A percentile compares a stretch with the other conserved stretches of the same genome.
Conservation (phyloP, 192 early-diverging fungal genomes). For the Coemansia sp. region DNA sequence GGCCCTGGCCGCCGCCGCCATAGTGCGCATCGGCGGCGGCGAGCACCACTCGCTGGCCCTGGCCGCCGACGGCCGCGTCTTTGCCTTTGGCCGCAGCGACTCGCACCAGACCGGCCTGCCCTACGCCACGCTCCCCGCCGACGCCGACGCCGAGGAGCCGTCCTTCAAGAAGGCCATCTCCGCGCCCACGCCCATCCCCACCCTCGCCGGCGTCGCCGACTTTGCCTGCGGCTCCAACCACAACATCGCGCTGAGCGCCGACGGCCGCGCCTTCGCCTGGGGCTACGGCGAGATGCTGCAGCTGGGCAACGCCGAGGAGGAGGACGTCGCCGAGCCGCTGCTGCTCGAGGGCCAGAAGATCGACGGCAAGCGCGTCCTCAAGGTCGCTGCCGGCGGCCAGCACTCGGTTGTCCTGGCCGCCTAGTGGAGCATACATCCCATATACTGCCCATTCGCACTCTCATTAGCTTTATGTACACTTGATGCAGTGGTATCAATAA, state of each 20-base stretch:
- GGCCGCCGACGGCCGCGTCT: slow-evolving; percentile 68
- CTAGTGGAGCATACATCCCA: neutral
- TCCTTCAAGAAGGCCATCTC: slow-evolving; percentile 60
- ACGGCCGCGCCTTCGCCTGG: slow-evolving; percentile 76
- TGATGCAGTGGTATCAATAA: too few relatives aligned
- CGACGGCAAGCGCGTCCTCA: slow-evolving; percentile 60
- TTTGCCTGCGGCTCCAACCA: slow-evolving; percentile 66
- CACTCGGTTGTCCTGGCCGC: slow-evolving; percentile 50
- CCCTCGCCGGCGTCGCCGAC: slow-evolving; percentile 39
- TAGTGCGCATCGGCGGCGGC: slow-evolving; percentile 71
- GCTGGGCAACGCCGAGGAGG: slow-evolving; percentile 74
- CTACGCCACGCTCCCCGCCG: slow-evolving; percentile 37
- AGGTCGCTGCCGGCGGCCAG: slow-evolving; percentile 77
- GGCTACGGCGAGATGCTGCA: slow-evolving; percentile 86
- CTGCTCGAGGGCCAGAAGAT: slow-evolving; percentile 68
- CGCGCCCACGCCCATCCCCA: slow-evolving; percentile 56
- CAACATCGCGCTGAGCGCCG: slow-evolving; percentile 56
- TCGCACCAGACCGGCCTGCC: slow-evolving; percentile 78
- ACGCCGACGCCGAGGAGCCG: slow-evolving; percentile 21
- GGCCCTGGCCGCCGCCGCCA: slow-evolving; percentile 40
- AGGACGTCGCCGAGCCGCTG: slow-evolving; percentile 66
- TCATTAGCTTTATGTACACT: too few relatives aligned
- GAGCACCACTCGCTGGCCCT: slow-evolving; percentile 84
- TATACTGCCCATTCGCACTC: neutral
- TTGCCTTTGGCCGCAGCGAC: slow-evolving; percentile 83